These are phyloP conservation scores for Puccinia novopanici DNA, from an alignment of 1,284 basidiomycete species.

Conservation along the genomic window DNA sequence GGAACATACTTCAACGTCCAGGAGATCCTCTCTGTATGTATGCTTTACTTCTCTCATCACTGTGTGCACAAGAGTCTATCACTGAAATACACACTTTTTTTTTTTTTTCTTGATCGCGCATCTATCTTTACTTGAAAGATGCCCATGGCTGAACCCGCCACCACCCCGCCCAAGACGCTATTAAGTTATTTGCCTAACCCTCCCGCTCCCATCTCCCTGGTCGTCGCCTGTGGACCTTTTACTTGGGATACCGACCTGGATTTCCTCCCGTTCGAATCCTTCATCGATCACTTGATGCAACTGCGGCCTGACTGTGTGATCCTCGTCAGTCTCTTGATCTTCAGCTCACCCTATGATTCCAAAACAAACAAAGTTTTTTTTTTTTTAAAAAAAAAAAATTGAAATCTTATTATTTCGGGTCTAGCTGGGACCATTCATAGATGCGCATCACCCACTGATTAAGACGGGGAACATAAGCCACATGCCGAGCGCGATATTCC, in stretches of 20 bases:
- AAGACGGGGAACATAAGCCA: conserved; percentile 71
- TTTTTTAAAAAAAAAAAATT: conserved; percentile 6
- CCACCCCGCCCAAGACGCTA: conserved; percentile 57
- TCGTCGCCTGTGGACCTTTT: conserved; percentile 77
- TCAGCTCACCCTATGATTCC: no score
- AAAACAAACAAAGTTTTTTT: neutral
- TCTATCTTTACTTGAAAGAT: conserved; percentile 62
- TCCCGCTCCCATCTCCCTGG: conserved; percentile 67
- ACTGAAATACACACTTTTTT: neutral
- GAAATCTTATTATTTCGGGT: neutral
- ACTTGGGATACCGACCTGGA: conserved; percentile 74
- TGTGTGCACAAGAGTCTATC: neutral
- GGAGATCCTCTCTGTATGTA: conserved; percentile 73
- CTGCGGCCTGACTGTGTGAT: conserved; percentile 75
- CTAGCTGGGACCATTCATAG: conserved; percentile 87
- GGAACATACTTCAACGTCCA: conserved; percentile 80
- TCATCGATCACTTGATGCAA: conserved; percentile 66
- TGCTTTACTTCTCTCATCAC: neutral
- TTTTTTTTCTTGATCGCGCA: conserved; percentile 62
- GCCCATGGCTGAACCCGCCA: conserved; percentile 59
- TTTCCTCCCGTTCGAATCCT: conserved; percentile 69
- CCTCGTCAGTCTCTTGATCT: conserved; percentile 65
- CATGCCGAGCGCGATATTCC: conserved; percentile 72
- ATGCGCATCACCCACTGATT: conserved; percentile 72
- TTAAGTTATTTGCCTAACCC: conserved; percentile 58